Conservation (phyloP, 495 filamentous ascomycete species). For the Penicillium parvum region DNA sequence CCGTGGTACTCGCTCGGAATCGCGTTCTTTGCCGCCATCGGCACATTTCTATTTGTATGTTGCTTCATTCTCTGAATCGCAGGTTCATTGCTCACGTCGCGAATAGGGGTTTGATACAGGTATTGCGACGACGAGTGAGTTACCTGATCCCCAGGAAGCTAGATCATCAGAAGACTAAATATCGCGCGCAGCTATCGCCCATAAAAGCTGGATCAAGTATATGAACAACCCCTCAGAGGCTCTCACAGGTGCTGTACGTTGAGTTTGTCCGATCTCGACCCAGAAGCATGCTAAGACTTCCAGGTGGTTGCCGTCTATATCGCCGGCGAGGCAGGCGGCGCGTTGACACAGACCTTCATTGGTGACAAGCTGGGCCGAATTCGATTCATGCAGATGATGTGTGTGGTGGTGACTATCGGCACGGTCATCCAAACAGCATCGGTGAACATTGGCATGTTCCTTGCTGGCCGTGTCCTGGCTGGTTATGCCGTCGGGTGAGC, state of each 20-base stretch:
- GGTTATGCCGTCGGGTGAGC: slow-evolving; percentile 52
- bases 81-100: not conserved
- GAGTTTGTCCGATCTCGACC: not conserved
- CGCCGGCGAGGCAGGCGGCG: slow-evolving; percentile 53
- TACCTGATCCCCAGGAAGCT: not conserved
- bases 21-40: slow-evolving; percentile 52
- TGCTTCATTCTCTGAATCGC: not conserved
- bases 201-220: slow-evolving; percentile 57
- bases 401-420: slow-evolving; percentile 53
- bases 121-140: slow-evolving; percentile 57
- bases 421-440: slow-evolving; percentile 53
- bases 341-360: slow-evolving; percentile 48
- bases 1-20: slow-evolving; percentile 45
- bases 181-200: slow-evolving; percentile 48
- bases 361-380: slow-evolving; percentile 55
- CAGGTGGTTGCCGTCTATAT: slow-evolving; percentile 57
- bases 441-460: slow-evolving; percentile 57
- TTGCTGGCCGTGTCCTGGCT: slow-evolving; percentile 52
- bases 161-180: slow-evolving; percentile 9
- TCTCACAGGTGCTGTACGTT: slow-evolving; percentile 52
- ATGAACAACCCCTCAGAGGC: slow-evolving; percentile 52
- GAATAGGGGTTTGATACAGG: slow-evolving; percentile 54
- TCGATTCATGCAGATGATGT: slow-evolving; percentile 56
- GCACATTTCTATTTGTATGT: slow-evolving; percentile 54
- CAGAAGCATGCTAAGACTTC: not conserved